A percentile compares a stretch with the other conserved stretches of the same genome.
These are phyloP conservation scores for Xylariales sp. DNA, from an alignment of 2,329 filamentous ascomycete genomes.

Conservation along the genomic window DNA sequence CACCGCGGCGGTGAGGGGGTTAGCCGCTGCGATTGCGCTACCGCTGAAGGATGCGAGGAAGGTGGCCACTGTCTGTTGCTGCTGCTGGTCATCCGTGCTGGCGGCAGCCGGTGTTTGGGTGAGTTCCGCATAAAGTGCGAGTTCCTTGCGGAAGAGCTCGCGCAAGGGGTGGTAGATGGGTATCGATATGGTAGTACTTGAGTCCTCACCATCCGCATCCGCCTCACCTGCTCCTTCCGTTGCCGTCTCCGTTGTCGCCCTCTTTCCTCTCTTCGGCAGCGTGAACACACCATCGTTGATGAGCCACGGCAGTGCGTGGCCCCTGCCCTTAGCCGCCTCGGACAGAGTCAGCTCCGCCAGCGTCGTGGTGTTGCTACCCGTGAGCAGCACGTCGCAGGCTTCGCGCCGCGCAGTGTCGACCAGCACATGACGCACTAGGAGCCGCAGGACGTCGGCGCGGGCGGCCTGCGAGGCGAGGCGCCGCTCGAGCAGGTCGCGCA, in stretches of 20 bases:
- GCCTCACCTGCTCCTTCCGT: not conserved
- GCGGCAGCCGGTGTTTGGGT: constrained; percentile 49
- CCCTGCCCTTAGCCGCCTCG: constrained; percentile 87
- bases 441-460: constrained; percentile 65
- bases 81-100: too few relatives aligned
- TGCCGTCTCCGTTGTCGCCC: constrained; percentile 9
- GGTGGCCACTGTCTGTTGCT: too few relatives aligned
- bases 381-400: constrained; percentile 66
- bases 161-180: constrained; percentile 73
- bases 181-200: constrained; percentile 14
- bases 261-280: constrained; percentile 9
- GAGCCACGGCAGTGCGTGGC: constrained; percentile 77
- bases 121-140: constrained; percentile 61
- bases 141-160: constrained; percentile 79
- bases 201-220: not conserved
- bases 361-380: constrained; percentile 82
- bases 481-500: constrained; percentile 53
- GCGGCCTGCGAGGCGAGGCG: constrained; percentile 71
- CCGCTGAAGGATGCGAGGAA: constrained; percentile 38
- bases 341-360: constrained; percentile 82
- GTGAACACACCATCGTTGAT: constrained; percentile 65
- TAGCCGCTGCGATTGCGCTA: constrained; percentile 15
- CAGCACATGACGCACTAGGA: constrained; percentile 69
- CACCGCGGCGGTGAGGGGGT: constrained; percentile 30
- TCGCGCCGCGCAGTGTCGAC: constrained; percentile 56